These are phyloP conservation scores for Umbellularia californica DNA, from an alignment of 164 flowering plant species.

Conservation along the genomic window DNA sequence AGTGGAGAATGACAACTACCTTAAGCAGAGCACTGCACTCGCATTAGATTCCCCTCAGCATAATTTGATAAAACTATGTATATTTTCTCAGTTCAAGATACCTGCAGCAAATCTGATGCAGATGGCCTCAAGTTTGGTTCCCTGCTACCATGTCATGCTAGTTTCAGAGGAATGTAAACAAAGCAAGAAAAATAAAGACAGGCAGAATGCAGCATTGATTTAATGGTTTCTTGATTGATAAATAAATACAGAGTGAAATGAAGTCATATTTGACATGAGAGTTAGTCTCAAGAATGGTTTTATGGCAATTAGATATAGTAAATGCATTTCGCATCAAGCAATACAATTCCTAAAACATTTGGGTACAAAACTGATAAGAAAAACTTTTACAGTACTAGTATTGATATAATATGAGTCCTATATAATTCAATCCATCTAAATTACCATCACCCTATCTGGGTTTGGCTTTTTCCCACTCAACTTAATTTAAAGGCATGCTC, in stretches of 20 bases:
- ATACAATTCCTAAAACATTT: not conserved
- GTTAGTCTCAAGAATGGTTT: too few species aligned
- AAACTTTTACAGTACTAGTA: not conserved
- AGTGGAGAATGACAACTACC: not conserved
- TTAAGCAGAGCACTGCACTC: not conserved
- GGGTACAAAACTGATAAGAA: not conserved
- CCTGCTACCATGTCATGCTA: slow-evolving; percentile 31
- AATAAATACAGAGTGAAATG: not conserved
- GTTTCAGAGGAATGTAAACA: not conserved
- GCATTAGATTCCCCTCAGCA: not conserved
- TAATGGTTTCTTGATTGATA: not conserved
- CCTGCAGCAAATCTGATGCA: slow-evolving; percentile 69
- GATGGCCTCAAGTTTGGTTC: slow-evolving; percentile 55
- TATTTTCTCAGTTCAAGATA: slow-evolving; percentile 11
- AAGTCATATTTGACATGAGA: not conserved
- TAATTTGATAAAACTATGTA: not conserved
- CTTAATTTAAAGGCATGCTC: too few species aligned
- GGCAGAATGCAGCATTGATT: not conserved
- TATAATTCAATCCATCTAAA: not conserved
- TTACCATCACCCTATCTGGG: not conserved
- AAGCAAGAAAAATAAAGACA: not conserved
- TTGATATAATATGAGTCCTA: not conserved
- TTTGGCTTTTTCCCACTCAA: too few species aligned
- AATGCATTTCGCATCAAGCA: not conserved
- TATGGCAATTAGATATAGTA: not conserved